Base-by-base conservation (phyloP, 2,329 filamentous ascomycete species). In the Chaetothyriales sp. region DNA sequence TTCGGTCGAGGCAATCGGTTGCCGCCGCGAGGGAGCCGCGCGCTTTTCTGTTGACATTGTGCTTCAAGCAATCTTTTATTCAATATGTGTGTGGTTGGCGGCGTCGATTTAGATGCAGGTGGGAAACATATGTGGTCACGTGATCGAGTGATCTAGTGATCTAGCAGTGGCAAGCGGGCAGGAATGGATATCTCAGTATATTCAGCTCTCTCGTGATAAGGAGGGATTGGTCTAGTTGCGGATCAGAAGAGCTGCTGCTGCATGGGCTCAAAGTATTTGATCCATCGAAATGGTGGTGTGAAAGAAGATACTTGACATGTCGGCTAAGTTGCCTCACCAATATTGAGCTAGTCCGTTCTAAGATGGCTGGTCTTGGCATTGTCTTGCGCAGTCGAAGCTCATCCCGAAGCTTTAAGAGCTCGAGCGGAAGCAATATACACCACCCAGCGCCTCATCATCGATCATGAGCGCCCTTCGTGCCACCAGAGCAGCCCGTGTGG, bases 391-490 rank as follows among this genome's bases (percentile, higher is more conserved):
- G 32, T 28, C 20, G 45, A 46, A 45, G 20, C 26, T 47, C 45
- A 47, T n/a, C 20, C 8, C 18, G 28, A 32, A 47, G 45, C 45
- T 47, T 32, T 6, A 22, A 32, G 6, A 47, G 45, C 45, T 47
- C 20, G 6, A 47, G 45, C 12, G 32, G 32, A 39, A 47, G 19
- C 25, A 47, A 2, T 22, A 47, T 25, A 47, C 7, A 47, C n/a
- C 45, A 18, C 7, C 45, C 18, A 26, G 28, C 45, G 18, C 20
- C 19, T 32, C 8, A 39, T 39, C 32, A 39, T 39, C 32, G 10
- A 80, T 72, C 74, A 96, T 96, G 90, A 95, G 88, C 81, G 85
- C 87, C 71, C 75, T 95, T 74, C 87, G 89, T 73, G 77, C 95
- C 73, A 86, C 88, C 76, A 84, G 90, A 73, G 80, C 81, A 72